These are phyloP conservation scores for Plasmodium cynomolgi DNA, from an alignment of 169 alveolate species.

Conservation along the genomic window DNA sequence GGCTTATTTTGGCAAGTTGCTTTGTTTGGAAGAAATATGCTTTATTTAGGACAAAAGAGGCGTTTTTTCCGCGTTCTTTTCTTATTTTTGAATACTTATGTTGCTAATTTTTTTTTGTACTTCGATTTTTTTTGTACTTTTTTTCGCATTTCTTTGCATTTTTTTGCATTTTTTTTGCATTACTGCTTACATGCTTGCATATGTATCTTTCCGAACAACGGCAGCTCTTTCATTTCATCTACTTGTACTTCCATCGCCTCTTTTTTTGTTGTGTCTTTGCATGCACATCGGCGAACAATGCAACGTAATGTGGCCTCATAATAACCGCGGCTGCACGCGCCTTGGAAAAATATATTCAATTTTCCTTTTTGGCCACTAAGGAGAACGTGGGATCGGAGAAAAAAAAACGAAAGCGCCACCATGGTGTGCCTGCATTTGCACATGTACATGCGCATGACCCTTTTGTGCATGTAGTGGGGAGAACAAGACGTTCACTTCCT, in stretches of 20 bases:
- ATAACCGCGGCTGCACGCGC: background rate
- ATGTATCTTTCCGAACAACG: background rate
- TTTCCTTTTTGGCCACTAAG: background rate
- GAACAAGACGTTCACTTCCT: background rate
- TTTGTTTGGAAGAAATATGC: background rate
- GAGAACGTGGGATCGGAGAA: background rate
- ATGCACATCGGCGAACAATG: background rate
- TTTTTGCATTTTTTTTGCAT: background rate
- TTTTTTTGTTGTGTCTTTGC: background rate
- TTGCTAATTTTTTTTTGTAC: background rate
- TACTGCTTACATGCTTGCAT: background rate
- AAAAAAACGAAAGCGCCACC: background rate
- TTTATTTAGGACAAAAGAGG: too few relatives aligned
- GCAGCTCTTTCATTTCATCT: background rate
- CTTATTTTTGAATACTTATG: background rate
- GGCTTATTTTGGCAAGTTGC: background rate
- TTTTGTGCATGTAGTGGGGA: background rate
- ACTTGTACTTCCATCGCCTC: background rate
- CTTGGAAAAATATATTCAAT: background rate
- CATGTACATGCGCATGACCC: background rate
- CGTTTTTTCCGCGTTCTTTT: background rate
- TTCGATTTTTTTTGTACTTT: background rate
- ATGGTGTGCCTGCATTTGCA: background rate
- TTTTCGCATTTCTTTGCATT: background rate
- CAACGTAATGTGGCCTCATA: background rate